phyloP scores from a whole-genome alignment of 805 yeast genomes.

The Brettanomyces sp. region DNA sequence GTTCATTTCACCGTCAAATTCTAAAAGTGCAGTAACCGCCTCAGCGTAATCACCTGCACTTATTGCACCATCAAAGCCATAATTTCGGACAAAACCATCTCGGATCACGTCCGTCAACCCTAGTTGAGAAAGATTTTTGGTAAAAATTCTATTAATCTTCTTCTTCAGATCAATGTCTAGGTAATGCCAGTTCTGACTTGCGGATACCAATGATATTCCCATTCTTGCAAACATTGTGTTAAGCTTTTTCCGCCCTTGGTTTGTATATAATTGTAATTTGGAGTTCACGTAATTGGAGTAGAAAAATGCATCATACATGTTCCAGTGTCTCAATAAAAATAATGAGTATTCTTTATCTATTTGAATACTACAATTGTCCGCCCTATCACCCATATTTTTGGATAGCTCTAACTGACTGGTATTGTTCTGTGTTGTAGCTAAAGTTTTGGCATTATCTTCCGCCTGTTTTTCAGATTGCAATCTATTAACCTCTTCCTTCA shows the following conservation, averaged over 20 bases:
- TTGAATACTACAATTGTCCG: slow-evolving; percentile 33
- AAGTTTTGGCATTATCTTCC: background rate
- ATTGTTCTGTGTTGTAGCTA: background rate
- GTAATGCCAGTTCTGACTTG: slow-evolving; percentile 88
- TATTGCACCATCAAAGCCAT: slow-evolving; percentile 79
- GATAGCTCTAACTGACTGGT: slow-evolving; percentile 4
- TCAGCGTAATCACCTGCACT: slow-evolving; percentile 94
- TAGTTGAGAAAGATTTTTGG: slow-evolving; percentile 59
- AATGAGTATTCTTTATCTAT: slow-evolving; percentile 80
- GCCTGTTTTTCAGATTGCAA: slow-evolving; percentile 28
- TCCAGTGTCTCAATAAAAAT: slow-evolving; percentile 86
- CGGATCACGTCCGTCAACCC: slow-evolving; percentile 77
- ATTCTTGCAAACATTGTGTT: slow-evolving; percentile 91
- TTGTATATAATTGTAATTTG: slow-evolving; percentile 80
- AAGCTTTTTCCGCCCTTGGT: slow-evolving; percentile 76
- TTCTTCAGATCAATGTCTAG: slow-evolving; percentile 75
- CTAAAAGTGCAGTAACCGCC: slow-evolving; percentile 75
- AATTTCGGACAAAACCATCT: slow-evolving; percentile 79
- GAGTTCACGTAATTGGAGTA: slow-evolving; percentile 91
- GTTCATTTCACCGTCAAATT: slow-evolving; percentile 40
- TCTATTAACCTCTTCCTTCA: slow-evolving; percentile 77
- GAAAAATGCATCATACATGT: slow-evolving; percentile 79
- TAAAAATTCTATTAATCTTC: slow-evolving; percentile 59
- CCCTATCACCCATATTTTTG: slow-evolving; percentile 19
- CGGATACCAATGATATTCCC: slow-evolving; percentile 87